Evolutionary conservation across 768 basidiomycete species (phyloP).

Genomic region (Boletus sensibilis): DNA sequence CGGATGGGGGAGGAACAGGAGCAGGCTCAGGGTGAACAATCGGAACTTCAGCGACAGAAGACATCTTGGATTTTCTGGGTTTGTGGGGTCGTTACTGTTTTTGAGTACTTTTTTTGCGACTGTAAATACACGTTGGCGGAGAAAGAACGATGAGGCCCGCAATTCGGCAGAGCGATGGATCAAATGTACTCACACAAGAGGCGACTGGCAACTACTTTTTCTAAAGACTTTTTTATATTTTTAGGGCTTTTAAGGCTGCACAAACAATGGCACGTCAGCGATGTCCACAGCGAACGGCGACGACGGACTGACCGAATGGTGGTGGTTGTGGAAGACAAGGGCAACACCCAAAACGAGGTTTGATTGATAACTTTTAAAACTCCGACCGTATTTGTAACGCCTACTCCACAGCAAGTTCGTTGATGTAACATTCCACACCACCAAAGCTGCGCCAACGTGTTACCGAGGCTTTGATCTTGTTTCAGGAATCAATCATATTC

Average conservation of each 20-base stretch:
- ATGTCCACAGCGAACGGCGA: constrained; percentile 9
- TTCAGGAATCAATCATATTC: neutral
- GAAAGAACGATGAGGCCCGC: constrained; percentile 17
- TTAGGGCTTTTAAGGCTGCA: constrained; percentile 57
- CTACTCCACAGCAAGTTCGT: too few relatives aligned
- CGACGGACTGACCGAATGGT: constrained; percentile 54
- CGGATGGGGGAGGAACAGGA: constrained; percentile 42
- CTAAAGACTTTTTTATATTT: constrained; percentile 64
- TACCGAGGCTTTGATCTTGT: neutral
- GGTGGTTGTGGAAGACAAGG: constrained; percentile 58
- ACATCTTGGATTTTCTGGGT: constrained; percentile 54
- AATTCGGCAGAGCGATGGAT: constrained; percentile 12
- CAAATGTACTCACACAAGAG: constrained; percentile 56
- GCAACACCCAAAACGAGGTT: constrained; percentile 18
- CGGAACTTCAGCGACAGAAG: constrained; percentile 56
- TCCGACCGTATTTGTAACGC: constrained; percentile 34
- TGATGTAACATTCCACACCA: neutral
- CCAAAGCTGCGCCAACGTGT: neutral
- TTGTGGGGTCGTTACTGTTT: constrained; percentile 87
- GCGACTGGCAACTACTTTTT: constrained; percentile 75
- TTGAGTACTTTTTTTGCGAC: constrained; percentile 78
- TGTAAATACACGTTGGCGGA: constrained; percentile 25
- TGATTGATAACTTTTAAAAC: constrained; percentile 38
- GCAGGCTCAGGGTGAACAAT: constrained; percentile 50
- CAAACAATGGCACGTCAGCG: constrained; percentile 20